Base-by-base conservation (phyloP, 192 early-diverging fungal genomes). In the Backusella mclennaniae region DNA sequence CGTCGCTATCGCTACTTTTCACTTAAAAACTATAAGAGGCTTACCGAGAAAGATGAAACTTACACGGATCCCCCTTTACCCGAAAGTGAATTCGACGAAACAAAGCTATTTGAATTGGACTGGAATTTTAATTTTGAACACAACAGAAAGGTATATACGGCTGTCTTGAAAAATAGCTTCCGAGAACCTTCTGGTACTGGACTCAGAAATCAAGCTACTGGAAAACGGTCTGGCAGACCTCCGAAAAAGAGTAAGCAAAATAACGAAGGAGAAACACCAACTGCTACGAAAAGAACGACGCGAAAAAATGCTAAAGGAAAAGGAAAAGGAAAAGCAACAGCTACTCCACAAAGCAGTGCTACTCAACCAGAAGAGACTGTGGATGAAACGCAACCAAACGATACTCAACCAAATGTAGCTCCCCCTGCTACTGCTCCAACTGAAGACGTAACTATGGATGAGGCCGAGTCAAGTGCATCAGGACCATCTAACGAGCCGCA, bases 1-100 rank as follows among this genome's bases (percentile, higher is more conserved):
- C 36, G 73, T 21, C 59, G 77, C 6, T 78, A 78, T 49, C 71
- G 77, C 8, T 78, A 78, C 35, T 78, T 42, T 44, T 29, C 67
- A 1, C 66, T 49, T 49, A 14, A 35, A 21, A 49, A 1, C 2
- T 78, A 69, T 17, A 52, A 67, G 29, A 76, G 36, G 7, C 11
- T 39, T 3, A 19, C 21, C 7, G 75, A 69, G 38, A 7, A 53
- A 23, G 33, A 42, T 26, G 42, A 75, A 7, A 35, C 21, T 8
- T 63, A 63, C 9, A 19, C 4, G 2, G 23, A 39, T 23, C 68
- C 68, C 26, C 36, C 36, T 23, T 12, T 69, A 39, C 68, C 68
- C 11, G 68, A 69, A 38, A 35, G 23, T 12, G 68, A 69, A 23
- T 41, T 69, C 5, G 36, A 69, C 41, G 68, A 69, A 69, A 23